Evolutionary conservation across 2,329 filamentous ascomycete genomes (phyloP), one percentile per base, ranked within the genome.

Genomic region (Colletotrichum salicis): DNA sequence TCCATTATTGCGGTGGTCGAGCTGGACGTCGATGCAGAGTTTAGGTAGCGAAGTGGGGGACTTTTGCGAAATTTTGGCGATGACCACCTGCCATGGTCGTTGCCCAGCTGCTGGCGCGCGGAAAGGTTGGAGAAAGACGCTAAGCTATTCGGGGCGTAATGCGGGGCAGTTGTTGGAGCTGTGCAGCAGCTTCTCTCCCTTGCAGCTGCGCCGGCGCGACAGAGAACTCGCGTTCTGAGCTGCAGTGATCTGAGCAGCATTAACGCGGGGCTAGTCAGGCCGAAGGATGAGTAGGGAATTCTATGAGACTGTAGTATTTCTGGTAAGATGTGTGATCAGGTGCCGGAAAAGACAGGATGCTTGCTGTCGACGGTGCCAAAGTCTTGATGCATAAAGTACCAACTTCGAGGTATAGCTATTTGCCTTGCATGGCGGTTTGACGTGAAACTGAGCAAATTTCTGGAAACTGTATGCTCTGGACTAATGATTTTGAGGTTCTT

Each of bases 61-160:
- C 48, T 63, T 71, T 48, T 72, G 29, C 41, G 70, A 70, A 72
- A 70, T 72, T 72, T 70, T 7, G 70, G 35, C 60, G 66, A 72
- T 59, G 52, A 10, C 41, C 41, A 48, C 59, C 51, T 61, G 59
- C 35, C 65, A 72, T 70, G 48, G 60, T 45, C 48, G 48, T 31
- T 60, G 41, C 41, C 41, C 41, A 48, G 19, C 45, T 41, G 65
- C 35, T 31, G 45, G 59, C 45, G 33, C 54, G 59, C 48, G 45
- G 55, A 19, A 22, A 45, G 51, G 52, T 45, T 59, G 66, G 19
- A 48, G 31, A 60, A 48, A 19, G 7, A 51, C 65, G 55, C 70
- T 72, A 70, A 60, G 12, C 60, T 29, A 1, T n/a, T 69, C 57
- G 27, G 4, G 48, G 65, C 7, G 22, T 3, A 24, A 31, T 22